Conservation (phyloP, 2,329 filamentous ascomycete genomes). For the Hypoxylon sp. region DNA sequence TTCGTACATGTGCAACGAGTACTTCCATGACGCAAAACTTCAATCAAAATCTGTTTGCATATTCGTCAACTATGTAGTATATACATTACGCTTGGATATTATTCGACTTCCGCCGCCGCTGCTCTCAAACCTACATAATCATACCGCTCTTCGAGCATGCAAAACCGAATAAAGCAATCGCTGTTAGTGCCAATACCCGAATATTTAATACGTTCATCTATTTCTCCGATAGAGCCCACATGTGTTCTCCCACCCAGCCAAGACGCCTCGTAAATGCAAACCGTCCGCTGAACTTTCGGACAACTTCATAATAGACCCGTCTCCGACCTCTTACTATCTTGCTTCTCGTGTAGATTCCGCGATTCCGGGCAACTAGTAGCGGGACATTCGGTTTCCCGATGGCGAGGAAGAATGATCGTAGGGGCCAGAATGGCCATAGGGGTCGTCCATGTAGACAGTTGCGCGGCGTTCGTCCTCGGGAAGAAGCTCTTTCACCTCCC, state of each 20-base stretch:
- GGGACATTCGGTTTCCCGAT: slow-evolving; percentile 52
- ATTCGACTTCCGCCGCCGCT: slow-evolving; percentile 15
- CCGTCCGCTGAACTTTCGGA: slow-evolving; percentile 14
- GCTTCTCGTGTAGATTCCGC: slow-evolving; percentile 25
- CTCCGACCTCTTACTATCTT: slow-evolving; percentile 21
- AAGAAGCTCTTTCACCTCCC: slow-evolving; percentile 95
- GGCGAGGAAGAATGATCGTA: slow-evolving; percentile 68
- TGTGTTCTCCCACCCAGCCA: slow-evolving; percentile 30
- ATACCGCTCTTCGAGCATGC: slow-evolving; percentile 9
- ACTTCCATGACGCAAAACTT: not conserved
- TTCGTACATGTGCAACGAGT: not conserved
- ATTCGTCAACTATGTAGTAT: slow-evolving; percentile 30
- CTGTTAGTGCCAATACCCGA: slow-evolving; percentile 38
- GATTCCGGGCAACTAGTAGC: slow-evolving; percentile 51
- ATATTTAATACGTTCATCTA: slow-evolving; percentile 36
- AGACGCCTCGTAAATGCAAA: slow-evolving; percentile 51
- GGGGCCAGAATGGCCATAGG: slow-evolving; percentile 64
- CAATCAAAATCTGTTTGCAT: slow-evolving; percentile 11
- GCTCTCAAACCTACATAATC: not conserved
- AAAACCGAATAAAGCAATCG: slow-evolving; percentile 25
- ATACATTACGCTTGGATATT: slow-evolving; percentile 38
- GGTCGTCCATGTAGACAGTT: slow-evolving; percentile 80
- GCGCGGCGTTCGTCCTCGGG: slow-evolving; percentile 83
- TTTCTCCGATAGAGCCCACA: slow-evolving; percentile 36
- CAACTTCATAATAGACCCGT: slow-evolving; percentile 18